Base-by-base conservation (phyloP, 345 rosid genomes). In the Kandelia obovata region DNA sequence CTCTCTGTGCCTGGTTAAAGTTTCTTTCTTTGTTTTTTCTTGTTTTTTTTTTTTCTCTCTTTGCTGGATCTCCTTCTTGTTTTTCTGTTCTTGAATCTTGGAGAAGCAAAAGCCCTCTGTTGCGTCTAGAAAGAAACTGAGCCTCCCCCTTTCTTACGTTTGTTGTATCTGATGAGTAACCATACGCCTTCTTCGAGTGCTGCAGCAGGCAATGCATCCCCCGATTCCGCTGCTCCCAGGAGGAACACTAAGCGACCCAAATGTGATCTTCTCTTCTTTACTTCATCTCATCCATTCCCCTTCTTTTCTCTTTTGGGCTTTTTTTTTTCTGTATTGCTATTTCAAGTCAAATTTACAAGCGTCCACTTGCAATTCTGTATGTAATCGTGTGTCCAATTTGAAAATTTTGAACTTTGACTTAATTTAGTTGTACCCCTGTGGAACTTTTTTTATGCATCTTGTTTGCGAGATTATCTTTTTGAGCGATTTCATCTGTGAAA, bases 211-310 rank as follows among this genome's bases (percentile, higher is more conserved):
- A 86, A 77, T 75, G 96, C 96, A 87, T 89, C 98, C 17, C 83
- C 82, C 67, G 97, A 93, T 87, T 61, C 96, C 74, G 78, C 91
- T 28, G 87, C 84, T 73, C 87, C 82, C 64, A 74, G 94, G 74
- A 78, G 87, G 74, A 86, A 84, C 77, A 87, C 99, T 11, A 95
- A 95, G 85, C 89, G 98, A 55, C 99, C 98, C 75, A 92, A 95
- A 83, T 95, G 99, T 95, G 81, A 72, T 76, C 55, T 56, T 64
- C 68, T 66, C 65, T 31, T 43, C 43, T 19, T 37, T 6, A 21
- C 43, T 10, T 20, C 58, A 0, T 43, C 6, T 62, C 62, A 26
- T 21, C 64, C 25, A n/a, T 49, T 21, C 15, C 26, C 28, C 15
- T 21, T 7, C 53, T 30, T 53, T 21, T 32, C 35, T 27, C 5